Percentiles rank a stretch among this genome's conserved stretches.
Evolutionary conservation across 2,329 filamentous ascomycete species (phyloP).

Genomic region (Drechslerella stenobrocha): DNA sequence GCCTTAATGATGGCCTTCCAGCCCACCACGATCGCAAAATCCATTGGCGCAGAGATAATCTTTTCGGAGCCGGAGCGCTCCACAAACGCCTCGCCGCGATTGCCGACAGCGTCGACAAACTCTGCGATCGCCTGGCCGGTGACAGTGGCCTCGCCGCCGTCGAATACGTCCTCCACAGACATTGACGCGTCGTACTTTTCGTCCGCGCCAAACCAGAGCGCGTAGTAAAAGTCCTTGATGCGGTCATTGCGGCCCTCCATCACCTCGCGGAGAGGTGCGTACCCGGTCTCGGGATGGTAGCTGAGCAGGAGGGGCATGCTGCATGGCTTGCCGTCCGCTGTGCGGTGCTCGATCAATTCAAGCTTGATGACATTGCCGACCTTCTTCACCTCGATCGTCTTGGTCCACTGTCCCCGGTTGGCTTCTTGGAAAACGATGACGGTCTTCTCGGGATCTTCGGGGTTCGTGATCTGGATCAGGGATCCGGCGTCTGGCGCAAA

Average conservation of each 20-base stretch:
- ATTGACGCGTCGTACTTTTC: constrained; percentile 81
- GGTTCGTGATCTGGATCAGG: constrained; percentile 82
- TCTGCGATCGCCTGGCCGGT: constrained; percentile 93
- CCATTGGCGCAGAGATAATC: constrained; percentile 93
- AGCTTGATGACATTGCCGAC: constrained; percentile 77
- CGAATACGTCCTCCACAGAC: constrained; percentile 81
- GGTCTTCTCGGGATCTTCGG: constrained; percentile 80
- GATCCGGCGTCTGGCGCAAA: constrained; percentile 84
- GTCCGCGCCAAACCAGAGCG: constrained; percentile 84
- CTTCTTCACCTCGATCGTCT: constrained; percentile 83
- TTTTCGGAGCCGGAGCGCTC: constrained; percentile 78
- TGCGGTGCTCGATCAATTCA: constrained; percentile 90
- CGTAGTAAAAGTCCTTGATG: constrained; percentile 99
- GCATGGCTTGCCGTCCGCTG: constrained; percentile 78
- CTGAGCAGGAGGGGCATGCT: constrained; percentile 83
- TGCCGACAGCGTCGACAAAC: constrained; percentile 98
- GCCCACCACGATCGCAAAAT: constrained; percentile 95
- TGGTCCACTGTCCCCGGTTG: constrained; percentile 54
- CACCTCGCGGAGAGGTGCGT: constrained; percentile 94
- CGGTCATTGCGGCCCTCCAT: constrained; percentile 96
- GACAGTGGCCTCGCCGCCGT: constrained; percentile 83
- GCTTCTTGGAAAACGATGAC: constrained; percentile 86
- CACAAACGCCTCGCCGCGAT: constrained; percentile 95
- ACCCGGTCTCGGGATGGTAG: constrained; percentile 92
- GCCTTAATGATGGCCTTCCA: constrained; percentile 99